Base-by-base conservation (phyloP, 768 basidiomycete genomes). In the Fibroporia radiculosa region DNA sequence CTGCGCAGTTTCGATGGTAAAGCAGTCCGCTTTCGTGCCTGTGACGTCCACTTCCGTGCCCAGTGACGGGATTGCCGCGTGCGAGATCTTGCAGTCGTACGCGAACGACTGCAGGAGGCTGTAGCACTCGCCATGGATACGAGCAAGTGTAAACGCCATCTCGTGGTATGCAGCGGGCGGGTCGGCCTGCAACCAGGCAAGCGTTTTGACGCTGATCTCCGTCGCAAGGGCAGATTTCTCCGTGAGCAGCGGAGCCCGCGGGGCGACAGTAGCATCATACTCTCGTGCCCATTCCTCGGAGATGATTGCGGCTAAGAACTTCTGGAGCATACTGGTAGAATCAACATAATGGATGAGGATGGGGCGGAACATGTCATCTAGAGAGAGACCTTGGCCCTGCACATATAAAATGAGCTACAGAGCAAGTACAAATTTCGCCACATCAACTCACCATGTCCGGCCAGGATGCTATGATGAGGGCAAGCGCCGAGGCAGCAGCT, bases 321-420 rank as follows among this genome's bases (percentile, higher is more conserved):
- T 86, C 58, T 96, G 93, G 13, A 97, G 73, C 76, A 93, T 93
- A 57, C 90, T 93, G 5, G 83, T 77, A 1, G 95, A 93, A 38
- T 82, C 77, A 56, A 92, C 66, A 53, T 96, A 92, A 58, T 89
- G 82, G 4, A 74, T 51, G 6, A 97, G 72, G 39, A 88, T 80
- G 1, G 84, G 80, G 33, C 77, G 73, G 60, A 95, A 90, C 38
- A 78, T 70, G n/a, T 75, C 69, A 35, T 84, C 83, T 38, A 79
- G 67, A 3, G 66, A 62, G 71, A 50, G n/a, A 45, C 48, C 63
- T 27, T 54, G 40, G 7, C 24, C n/a, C 47, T 48, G 39, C 5
- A 11, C 18, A n/a, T 4, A 18, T 24, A 23, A 40, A 26, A 41
- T 37, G 38, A 35, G 13, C n/a, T 8, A 8, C 29, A 31, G 10